Evolutionary conservation across 371 early-diverging fungal species (phyloP).

Genomic region (Actinomucor elegans): DNA sequence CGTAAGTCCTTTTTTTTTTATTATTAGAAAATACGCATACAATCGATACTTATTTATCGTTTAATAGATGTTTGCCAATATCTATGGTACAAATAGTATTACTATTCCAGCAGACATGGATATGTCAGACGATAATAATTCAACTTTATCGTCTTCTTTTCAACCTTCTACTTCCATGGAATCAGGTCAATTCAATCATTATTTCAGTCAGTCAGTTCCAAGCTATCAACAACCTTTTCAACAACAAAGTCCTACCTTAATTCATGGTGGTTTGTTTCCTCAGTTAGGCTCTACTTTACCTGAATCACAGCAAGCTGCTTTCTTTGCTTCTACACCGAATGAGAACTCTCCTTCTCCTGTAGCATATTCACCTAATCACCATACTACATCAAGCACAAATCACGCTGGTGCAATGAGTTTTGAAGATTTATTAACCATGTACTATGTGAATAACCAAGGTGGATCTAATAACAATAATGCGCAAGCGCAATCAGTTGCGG

Average conservation of each 20-base stretch:
- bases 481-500: background rate
- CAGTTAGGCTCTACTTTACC: slow-evolving; percentile 20
- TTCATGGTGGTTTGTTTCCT: slow-evolving; percentile 20
- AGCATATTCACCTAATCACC: slow-evolving; percentile 6
- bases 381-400: background rate
- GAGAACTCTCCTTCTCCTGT: slow-evolving; percentile 24
- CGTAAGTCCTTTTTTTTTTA: background rate
- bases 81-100: slow-evolving; percentile 33
- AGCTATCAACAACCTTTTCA: slow-evolving; percentile 8
- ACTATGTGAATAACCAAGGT: no score
- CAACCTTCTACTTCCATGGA: slow-evolving; percentile 24
- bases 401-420: slow-evolving; percentile 39
- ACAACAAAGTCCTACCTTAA: slow-evolving; percentile 10
- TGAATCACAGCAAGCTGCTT: slow-evolving; percentile 15
- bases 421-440: slow-evolving; percentile 33
- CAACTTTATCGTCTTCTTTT: slow-evolving; percentile 19
- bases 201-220: slow-evolving; percentile 29
- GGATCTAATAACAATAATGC: slow-evolving; percentile 13
- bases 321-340: slow-evolving; percentile 18
- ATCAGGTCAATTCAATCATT: slow-evolving; percentile 10
- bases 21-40: no score
- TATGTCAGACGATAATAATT: slow-evolving; percentile 23
- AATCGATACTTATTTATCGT: no score
- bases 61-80: slow-evolving; percentile 11
- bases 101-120: slow-evolving; percentile 41